Evolutionary conservation across 345 rosid species (phyloP), one percentile per base, ranked within the genome.

Genomic region (Trapa bicornis): DNA sequence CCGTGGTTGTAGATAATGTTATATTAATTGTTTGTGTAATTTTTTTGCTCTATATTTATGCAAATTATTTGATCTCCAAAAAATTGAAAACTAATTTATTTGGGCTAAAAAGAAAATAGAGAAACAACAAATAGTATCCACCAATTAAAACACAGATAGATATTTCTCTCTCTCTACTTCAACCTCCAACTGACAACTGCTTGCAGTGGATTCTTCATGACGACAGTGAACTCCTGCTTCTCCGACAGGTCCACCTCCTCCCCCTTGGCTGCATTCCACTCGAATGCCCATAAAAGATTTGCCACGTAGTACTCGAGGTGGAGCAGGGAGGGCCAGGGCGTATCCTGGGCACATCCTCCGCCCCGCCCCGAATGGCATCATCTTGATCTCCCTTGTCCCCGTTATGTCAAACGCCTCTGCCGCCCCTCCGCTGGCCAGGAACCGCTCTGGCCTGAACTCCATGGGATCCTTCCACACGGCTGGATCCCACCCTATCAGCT

Each of bases 281-380:
- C 53, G 50, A 65, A 66, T 5, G 3, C 7, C 70, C 65, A 66
- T 6, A 71, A 57, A 45, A 57, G 39, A 37, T 71, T 71, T 11
- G 69, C 74, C 58, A 65, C 65, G 37, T 56, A 71, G 65, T 71
- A 57, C 65, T 65, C 74, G 58, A 56, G 15, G 15, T 56, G 74
- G 17, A 71, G 58, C 45, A 65, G 15, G n/a, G 65, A 65, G 15
- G n/a, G 65, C 74, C 3, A 53, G 57, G 10, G 47, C 65, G 8
- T 12, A 56, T 0, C 29, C 57, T 3, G 69, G 74, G 11, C 65
- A 71, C 33, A 65, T 71, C 39, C 69, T 71, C 69, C 69, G 54
- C 56, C 74, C 74, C 1, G 32, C 74, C 69, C 74, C 69, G 3
- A 71, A 71, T 2, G 74, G 69, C 69, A 71, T 65, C 74, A 71